These are phyloP conservation scores for Aureobasidium sp. DNA, from an alignment of 2,329 filamentous ascomycete genomes.

Conservation along the genomic window DNA sequence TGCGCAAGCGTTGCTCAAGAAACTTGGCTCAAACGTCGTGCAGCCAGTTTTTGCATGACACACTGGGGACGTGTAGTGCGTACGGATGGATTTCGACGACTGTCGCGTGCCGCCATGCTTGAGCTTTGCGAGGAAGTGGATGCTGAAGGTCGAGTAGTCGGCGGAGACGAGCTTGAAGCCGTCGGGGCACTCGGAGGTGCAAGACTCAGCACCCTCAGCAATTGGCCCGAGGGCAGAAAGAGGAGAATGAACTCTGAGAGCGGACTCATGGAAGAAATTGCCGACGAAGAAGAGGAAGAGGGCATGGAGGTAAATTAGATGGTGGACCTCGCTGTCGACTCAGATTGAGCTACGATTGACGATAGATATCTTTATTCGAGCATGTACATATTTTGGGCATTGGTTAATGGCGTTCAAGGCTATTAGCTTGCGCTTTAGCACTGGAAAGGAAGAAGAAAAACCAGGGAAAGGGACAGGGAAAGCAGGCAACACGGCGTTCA, in stretches of 20 bases:
- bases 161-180: constrained; percentile 72
- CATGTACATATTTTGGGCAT: constrained; percentile 10
- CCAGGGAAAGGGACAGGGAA: background rate
- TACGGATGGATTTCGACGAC: constrained; percentile 74
- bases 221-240: constrained; percentile 36
- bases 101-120: constrained; percentile 73
- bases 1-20: constrained; percentile 84
- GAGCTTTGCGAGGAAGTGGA: constrained; percentile 92
- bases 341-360: constrained; percentile 7
- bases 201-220: constrained; percentile 33
- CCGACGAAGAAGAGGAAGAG: constrained; percentile 23
- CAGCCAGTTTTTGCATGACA: constrained; percentile 79
- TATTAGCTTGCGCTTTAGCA: background rate
- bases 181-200: constrained; percentile 48
- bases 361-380: background rate
- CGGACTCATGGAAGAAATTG: constrained; percentile 26
- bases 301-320: constrained; percentile 26
- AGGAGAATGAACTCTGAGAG: constrained; percentile 29
- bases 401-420: background rate
- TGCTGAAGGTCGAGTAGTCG: constrained; percentile 82
- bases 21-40: constrained; percentile 85
- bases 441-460: background rate
- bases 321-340: background rate
- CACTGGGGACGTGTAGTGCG: constrained; percentile 94
- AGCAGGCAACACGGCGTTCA: background rate